A percentile compares a stretch with the other conserved stretches of the same genome.
Evolutionary conservation across 2,329 filamentous ascomycete species (phyloP).

Genomic region (Pestalotiopsis sp.): DNA sequence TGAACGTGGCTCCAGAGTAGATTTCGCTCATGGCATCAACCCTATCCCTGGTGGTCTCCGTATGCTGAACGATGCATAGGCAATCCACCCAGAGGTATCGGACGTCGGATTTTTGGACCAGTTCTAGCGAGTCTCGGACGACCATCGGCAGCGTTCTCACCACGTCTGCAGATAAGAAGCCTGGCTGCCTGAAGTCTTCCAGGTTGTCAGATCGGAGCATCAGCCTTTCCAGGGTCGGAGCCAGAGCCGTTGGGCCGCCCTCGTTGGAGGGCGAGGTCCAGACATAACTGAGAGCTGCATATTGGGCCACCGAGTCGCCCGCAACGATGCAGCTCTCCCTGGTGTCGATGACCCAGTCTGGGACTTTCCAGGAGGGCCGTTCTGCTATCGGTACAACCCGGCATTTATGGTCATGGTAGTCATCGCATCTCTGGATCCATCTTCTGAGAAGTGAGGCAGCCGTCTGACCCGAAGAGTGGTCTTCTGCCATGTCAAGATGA

Average conservation of each 20-base stretch:
- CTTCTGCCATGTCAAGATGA: not conserved
- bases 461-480: not conserved
- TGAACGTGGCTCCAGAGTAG: not conserved
- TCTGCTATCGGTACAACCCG: not conserved
- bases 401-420: not conserved
- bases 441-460: not conserved
- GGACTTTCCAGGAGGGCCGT: not conserved
- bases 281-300: not conserved
- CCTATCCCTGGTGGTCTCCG: not conserved
- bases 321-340: not conserved
- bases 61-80: not conserved
- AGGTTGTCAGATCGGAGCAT: not conserved
- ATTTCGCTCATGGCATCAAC: not conserved
- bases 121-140: not conserved
- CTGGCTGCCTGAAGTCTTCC: not conserved
- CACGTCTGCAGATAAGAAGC: not conserved
- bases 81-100: not conserved
- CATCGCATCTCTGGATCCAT: not conserved
- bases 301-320: not conserved
- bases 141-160: not conserved
- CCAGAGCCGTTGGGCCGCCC: not conserved
- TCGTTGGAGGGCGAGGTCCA: not conserved
- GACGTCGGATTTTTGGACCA: not conserved
- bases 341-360: not conserved
- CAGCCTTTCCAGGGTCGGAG: not conserved